phyloP scores from a whole-genome alignment of 139 green algal genomes.

The Chlorella vulgaris region DNA sequence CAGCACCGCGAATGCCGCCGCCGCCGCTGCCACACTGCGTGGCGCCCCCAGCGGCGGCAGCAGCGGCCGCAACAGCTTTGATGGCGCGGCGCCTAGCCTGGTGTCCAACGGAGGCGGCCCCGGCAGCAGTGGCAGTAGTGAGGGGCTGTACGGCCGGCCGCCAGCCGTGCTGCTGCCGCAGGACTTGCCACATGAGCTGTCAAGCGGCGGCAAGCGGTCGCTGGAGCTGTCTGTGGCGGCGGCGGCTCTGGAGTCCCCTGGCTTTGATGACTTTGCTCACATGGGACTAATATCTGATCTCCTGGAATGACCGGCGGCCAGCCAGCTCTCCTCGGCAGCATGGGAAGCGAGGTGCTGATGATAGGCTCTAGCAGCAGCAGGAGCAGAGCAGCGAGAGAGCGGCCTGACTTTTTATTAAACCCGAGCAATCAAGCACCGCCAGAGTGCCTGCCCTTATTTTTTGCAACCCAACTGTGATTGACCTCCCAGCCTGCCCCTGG shows the following conservation, averaged over 20 bases:
- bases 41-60: background rate
- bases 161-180: background rate
- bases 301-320: constrained; percentile 55
- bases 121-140: background rate
- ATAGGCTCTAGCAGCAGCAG: too few species aligned
- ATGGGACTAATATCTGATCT: constrained; percentile 84
- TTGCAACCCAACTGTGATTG: too few species aligned
- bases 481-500: too few species aligned
- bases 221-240: background rate
- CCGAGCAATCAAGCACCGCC: too few species aligned
- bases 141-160: background rate
- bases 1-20: background rate
- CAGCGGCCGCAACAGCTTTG: constrained; percentile 11
- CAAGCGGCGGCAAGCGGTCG: background rate
- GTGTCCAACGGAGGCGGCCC: background rate
- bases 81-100: background rate
- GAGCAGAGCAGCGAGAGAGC: too few species aligned
- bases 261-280: constrained; percentile 84
- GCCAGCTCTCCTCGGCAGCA: too few species aligned
- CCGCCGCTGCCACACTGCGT: background rate
- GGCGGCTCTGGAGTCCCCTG: constrained; percentile 58
- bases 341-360: too few species aligned
- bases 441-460: too few species aligned
- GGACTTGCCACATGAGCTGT: background rate
- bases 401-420: too few species aligned